These are phyloP conservation scores for Vicia sativa DNA, from an alignment of 306 rosid genomes.

Conservation along the genomic window DNA sequence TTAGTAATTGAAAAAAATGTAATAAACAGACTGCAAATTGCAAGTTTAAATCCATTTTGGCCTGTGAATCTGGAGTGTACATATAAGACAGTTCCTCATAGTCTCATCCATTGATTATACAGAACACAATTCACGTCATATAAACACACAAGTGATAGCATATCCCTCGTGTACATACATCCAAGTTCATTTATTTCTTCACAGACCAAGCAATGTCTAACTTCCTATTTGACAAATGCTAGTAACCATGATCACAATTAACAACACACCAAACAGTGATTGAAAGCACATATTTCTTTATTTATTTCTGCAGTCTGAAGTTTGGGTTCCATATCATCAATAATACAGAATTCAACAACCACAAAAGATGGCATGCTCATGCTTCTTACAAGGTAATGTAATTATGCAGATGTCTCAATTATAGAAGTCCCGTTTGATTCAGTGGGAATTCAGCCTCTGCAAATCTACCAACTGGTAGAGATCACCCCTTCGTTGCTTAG, in stretches of 20 bases:
- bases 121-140: conserved; percentile 3
- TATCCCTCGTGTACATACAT: neutral
- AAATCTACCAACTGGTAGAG: conserved; percentile 93
- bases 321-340: conserved; percentile 23
- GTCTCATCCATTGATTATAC: neutral
- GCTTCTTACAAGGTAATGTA: neutral
- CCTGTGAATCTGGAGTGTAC: too few species aligned
- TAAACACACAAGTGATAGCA: neutral
- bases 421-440: conserved; percentile 29
- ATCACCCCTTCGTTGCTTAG: conserved; percentile 90
- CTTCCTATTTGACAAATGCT: conserved; percentile 2
- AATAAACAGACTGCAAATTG: too few species aligned
- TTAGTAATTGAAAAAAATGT: too few species aligned
- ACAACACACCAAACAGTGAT: conserved; percentile 19
- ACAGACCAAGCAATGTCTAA: neutral
- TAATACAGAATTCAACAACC: conserved; percentile 24
- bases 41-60: too few species aligned
- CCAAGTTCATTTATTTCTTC: conserved; percentile 1
- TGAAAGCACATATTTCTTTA: conserved; percentile 29
- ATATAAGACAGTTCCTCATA: too few species aligned
- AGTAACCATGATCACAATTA: neutral
- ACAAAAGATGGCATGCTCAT: conserved; percentile 13
- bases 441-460: conserved; percentile 70
- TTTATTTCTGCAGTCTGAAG: conserved; percentile 19
- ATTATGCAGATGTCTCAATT: conserved; percentile 14